Conservation (phyloP, 108 stramenopile species). For the Schizochytrium sp. region DNA sequence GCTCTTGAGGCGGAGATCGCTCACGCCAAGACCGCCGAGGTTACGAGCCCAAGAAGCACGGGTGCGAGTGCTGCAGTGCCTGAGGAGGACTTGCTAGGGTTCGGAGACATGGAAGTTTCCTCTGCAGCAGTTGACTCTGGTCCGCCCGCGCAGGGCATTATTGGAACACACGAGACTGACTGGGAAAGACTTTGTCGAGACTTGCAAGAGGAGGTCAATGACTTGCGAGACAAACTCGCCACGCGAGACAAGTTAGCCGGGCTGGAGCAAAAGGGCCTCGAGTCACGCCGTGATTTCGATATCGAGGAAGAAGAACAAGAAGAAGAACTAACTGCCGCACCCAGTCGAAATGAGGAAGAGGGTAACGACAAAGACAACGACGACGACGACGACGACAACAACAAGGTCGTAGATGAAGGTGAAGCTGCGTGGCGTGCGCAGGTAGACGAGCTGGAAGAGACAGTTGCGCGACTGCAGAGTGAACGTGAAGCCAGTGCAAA, state of each 20-base stretch:
- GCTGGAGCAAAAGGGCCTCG: background rate
- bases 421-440: background rate
- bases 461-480: background rate
- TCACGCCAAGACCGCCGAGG: too few species aligned
- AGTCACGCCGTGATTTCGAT: background rate
- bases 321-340: background rate
- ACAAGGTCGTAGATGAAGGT: background rate
- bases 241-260: background rate
- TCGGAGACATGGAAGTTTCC: too few species aligned
- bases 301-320: background rate
- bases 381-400: too few species aligned
- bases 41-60: too few species aligned
- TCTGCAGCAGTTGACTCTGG: too few species aligned
- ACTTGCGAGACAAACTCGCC: background rate
- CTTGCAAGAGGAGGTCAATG: background rate
- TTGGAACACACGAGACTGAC: background rate
- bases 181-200: background rate
- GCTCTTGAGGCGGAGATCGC: too few species aligned
- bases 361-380: too few species aligned
- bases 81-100: too few species aligned
- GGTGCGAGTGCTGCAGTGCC: too few species aligned
- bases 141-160: too few species aligned
- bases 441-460: background rate
- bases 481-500: background rate
- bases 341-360: too few species aligned